Conservation (phyloP, 495 filamentous ascomycete genomes). For the Staphylotrichum tortipilum region DNA sequence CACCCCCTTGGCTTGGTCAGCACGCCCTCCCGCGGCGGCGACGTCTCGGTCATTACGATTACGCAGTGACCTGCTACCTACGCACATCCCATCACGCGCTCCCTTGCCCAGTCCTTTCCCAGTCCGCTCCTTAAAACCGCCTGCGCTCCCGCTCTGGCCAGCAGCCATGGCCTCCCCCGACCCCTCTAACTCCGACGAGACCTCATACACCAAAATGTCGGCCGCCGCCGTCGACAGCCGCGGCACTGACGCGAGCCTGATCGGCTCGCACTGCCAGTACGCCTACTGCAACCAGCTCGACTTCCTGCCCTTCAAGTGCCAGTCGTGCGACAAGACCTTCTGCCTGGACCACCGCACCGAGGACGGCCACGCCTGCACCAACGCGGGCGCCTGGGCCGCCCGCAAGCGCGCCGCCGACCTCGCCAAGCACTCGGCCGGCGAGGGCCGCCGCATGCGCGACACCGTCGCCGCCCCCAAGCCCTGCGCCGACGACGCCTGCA, state of each 20-base stretch:
- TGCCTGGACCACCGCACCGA: slow-evolving; percentile 95
- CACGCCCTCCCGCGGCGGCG: neutral
- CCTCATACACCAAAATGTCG: slow-evolving; percentile 42
- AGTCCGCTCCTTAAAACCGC: slow-evolving; percentile 6
- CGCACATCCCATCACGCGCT: neutral
- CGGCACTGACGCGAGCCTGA: slow-evolving; percentile 68
- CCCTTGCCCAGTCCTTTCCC: neutral
- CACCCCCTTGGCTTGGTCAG: slow-evolving; percentile 9
- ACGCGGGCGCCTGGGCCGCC: slow-evolving; percentile 79
- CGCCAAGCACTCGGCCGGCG: slow-evolving; percentile 34
- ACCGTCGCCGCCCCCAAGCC: slow-evolving; percentile 33
- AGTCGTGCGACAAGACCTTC: slow-evolving; percentile 75
- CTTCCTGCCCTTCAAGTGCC: slow-evolving; percentile 92
- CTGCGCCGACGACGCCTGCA: slow-evolving; percentile 70
- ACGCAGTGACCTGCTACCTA: neutral
- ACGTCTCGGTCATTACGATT: slow-evolving; percentile 1
- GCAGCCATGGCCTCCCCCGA: slow-evolving; percentile 35
- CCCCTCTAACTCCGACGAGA: slow-evolving; percentile 29
- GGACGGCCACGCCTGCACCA: slow-evolving; percentile 67
- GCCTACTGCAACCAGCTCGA: slow-evolving; percentile 88
- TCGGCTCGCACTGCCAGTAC: slow-evolving; percentile 88
- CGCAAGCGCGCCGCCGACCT: slow-evolving; percentile 51
- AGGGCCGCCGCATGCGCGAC: slow-evolving; percentile 36
- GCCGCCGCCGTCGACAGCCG: slow-evolving; percentile 53
- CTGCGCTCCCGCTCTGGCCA: neutral